Conservation (phyloP, 441 rosid genomes). For the Gossypium gossypioides region DNA sequence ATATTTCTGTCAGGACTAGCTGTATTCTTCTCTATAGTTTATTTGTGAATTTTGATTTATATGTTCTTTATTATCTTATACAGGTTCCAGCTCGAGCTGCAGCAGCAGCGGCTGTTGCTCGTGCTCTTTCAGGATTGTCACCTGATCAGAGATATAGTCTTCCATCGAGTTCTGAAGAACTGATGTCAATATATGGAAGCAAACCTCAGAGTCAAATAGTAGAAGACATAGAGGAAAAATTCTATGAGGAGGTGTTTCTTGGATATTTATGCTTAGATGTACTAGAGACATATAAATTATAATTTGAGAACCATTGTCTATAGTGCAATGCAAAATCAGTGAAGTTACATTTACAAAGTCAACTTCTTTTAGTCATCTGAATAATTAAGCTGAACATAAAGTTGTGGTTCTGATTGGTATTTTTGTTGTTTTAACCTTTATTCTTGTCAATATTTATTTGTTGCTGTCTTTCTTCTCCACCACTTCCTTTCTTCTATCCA, state of each 20-base stretch:
- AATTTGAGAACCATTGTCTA: not conserved
- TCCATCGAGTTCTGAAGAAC: constrained; percentile 62
- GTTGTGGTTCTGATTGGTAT: not conserved
- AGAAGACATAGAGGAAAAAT: constrained; percentile 66
- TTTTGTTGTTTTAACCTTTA: constrained; percentile 1
- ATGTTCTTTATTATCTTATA: not conserved
- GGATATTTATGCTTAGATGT: not conserved
- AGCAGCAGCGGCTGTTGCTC: constrained; percentile 92
- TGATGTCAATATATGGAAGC: constrained; percentile 69
- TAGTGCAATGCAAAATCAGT: not conserved
- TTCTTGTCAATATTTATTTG: not conserved
- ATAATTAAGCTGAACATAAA: not conserved
- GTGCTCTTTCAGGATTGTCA: constrained; percentile 70
- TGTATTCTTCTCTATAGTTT: not conserved
- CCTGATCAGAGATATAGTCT: constrained; percentile 62
- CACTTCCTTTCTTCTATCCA: not conserved
- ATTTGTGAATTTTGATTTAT: not conserved
- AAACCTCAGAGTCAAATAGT: constrained; percentile 45
- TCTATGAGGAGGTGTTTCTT: constrained; percentile 63
- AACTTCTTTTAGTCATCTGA: not conserved
- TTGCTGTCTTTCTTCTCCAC: not conserved
- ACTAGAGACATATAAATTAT: not conserved
- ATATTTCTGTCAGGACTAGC: not conserved
- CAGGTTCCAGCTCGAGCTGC: constrained; percentile 94
- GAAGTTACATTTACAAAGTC: not conserved